Base-by-base conservation (phyloP, 1,139 yeast species). In the Yamadazyma songkhlaensis region DNA sequence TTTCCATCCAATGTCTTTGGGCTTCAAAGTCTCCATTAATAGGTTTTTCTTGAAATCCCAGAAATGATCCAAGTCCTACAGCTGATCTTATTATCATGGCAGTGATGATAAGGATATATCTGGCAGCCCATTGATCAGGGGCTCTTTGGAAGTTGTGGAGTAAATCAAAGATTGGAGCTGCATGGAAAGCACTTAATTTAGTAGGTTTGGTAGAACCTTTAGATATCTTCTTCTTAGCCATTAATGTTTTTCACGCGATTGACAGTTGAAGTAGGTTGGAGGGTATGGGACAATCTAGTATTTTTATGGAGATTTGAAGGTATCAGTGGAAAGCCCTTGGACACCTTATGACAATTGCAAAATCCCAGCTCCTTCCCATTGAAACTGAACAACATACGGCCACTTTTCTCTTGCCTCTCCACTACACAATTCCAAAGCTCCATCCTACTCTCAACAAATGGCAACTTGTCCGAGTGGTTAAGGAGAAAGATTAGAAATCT, bases 1-100 rank as follows among this genome's bases (percentile, higher is more conserved):
- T 68, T 58, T 94, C 98, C 79, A 92, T 76, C 98, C 98, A 92
- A 57, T 92, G 98, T 47, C 98, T 74, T 59, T 94, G 98, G 0
- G 98, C 97, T 60, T 94, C 99, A 55, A 92, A 92, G 57, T 92
- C 98, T 3, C 98, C 98, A 64, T 70, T 81, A 77, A 87, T 77
- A 6, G 97, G 97, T 10, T 83, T 79, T 3, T 69, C 64, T 8
- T 68, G 64, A 46, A 62, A 58, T 0, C 95, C 98, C 35, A 95
- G 88, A 55, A 79, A 90, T 3, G 90, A 76, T 0, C 97, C 98
- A 32, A 90, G 67, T 0, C 97, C 96, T 12, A 92, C 83, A 1
- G 95, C 96, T 35, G 88, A 75, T 47, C 96, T 70, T 3, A 90
- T 72, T 13, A 92, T 77, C 7, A 89, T 61, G 1, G 95, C 89